These are phyloP conservation scores for Gymnopus androsaceus DNA, from an alignment of 1,284 basidiomycete genomes.

Conservation along the genomic window DNA sequence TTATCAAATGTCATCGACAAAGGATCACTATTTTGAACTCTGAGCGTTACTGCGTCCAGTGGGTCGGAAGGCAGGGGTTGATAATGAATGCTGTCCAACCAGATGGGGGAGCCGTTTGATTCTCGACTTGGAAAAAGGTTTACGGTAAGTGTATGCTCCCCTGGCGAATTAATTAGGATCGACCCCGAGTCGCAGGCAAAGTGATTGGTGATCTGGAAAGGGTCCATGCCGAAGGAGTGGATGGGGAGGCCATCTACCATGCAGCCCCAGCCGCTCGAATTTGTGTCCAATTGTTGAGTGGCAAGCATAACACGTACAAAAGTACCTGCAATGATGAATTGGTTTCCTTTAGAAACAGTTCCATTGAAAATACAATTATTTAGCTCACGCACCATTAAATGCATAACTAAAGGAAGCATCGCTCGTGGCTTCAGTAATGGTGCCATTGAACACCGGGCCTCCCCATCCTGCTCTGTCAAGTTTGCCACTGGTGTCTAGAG, in stretches of 20 bases:
- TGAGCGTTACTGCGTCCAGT: background rate
- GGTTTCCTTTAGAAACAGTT: background rate
- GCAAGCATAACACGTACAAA: background rate
- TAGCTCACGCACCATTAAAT: background rate
- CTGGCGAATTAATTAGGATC: background rate
- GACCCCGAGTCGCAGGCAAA: background rate
- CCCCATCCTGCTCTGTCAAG: background rate
- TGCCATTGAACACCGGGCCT: background rate
- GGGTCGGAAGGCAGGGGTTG: background rate
- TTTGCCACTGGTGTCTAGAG: background rate
- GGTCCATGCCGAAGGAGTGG: background rate
- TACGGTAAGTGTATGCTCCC: background rate
- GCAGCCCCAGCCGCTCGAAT: too few species aligned
- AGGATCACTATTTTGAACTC: conserved; percentile 4
- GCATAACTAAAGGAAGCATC: background rate
- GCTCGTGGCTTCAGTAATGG: background rate
- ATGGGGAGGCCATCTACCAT: background rate
- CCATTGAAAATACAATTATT: background rate
- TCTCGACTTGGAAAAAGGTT: background rate
- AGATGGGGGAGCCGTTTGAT: background rate
- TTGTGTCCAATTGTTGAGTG: too few species aligned
- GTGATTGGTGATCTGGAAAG: background rate
- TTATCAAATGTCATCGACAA: background rate
- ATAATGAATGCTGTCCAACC: background rate
- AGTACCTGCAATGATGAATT: background rate